A percentile compares a stretch with the other conserved stretches of the same genome.
Conservation (phyloP, 129 eudicot genomes). For the Saposhnikovia divaricata region DNA sequence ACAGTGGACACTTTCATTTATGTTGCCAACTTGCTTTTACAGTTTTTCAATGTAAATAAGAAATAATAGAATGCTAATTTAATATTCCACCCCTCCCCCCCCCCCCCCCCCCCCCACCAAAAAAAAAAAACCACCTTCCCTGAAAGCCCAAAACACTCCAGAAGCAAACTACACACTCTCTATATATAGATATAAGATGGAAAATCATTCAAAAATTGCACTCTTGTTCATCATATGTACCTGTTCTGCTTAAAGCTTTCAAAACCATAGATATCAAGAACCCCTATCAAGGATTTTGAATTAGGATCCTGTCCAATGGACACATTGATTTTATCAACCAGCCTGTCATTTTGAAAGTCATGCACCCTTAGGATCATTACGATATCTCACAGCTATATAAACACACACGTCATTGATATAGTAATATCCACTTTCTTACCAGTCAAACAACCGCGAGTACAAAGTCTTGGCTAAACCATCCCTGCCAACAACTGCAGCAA, state of each 20-base stretch:
- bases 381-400: not conserved
- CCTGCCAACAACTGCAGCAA: slow-evolving; percentile 71
- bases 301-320: slow-evolving; percentile 94
- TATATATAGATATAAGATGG: not conserved
- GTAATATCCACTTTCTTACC: slow-evolving; percentile 35
- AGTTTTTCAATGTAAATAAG: not conserved
- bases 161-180: not conserved
- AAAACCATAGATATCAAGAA: slow-evolving; percentile 97
- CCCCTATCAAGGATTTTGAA: slow-evolving; percentile 78
- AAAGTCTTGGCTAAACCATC: slow-evolving; percentile 94
- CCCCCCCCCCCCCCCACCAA: not conserved
- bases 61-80: not conserved
- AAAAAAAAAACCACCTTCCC: not conserved
- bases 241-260: slow-evolving; percentile 90
- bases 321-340: slow-evolving; percentile 80
- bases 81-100: not conserved
- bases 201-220: not conserved
- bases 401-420: not conserved
- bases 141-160: not conserved
- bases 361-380: slow-evolving; percentile 12
- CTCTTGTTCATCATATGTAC: slow-evolving; percentile 28
- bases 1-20: not conserved
- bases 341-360: slow-evolving; percentile 41
- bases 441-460: slow-evolving; percentile 90
- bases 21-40: not conserved